Conservation (phyloP, 2,329 filamentous ascomycete genomes). For the Apiospora kogelbergensis region DNA sequence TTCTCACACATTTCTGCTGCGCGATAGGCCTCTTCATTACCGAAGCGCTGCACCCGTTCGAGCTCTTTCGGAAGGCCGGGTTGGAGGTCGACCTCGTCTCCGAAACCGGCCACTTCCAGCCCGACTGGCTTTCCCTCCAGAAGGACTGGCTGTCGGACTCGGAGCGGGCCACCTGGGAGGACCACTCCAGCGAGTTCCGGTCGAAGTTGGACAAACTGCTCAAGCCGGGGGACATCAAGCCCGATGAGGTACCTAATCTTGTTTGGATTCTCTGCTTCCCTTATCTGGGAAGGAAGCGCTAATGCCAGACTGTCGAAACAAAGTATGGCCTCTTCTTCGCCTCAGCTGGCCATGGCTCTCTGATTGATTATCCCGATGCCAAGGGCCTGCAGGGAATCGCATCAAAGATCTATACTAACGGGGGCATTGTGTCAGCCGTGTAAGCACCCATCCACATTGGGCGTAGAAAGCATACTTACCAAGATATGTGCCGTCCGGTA, state of each 20-base stretch:
- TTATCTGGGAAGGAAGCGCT: too few species aligned
- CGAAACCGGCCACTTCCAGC: conserved; percentile 42
- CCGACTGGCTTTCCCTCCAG: conserved; percentile 44
- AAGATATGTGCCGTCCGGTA: not conserved
- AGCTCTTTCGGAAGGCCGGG: conserved; percentile 42
- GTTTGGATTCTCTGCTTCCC: too few species aligned
- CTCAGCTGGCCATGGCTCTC: conserved; percentile 42
- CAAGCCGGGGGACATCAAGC: conserved; percentile 36
- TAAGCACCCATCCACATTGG: conserved; percentile 5
- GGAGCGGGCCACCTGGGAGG: conserved; percentile 39
- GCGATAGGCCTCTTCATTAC: conserved; percentile 41
- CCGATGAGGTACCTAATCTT: too few species aligned
- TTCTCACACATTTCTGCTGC: not conserved
- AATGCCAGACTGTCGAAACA: too few species aligned
- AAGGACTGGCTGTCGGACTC: conserved; percentile 40
- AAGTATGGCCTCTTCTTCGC: conserved; percentile 41
- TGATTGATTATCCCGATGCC: conserved; percentile 47
- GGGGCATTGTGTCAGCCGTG: conserved; percentile 43
- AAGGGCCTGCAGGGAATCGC: conserved; percentile 40
- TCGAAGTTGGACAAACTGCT: conserved; percentile 43
- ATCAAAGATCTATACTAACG: conserved; percentile 37
- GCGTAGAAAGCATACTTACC: not conserved
- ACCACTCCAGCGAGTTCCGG: conserved; percentile 41
- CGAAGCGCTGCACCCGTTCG: conserved; percentile 49
- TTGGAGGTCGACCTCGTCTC: conserved; percentile 48